Conservation (phyloP, 2,329 filamentous ascomycete genomes). For the Plenodomus biglobosus region DNA sequence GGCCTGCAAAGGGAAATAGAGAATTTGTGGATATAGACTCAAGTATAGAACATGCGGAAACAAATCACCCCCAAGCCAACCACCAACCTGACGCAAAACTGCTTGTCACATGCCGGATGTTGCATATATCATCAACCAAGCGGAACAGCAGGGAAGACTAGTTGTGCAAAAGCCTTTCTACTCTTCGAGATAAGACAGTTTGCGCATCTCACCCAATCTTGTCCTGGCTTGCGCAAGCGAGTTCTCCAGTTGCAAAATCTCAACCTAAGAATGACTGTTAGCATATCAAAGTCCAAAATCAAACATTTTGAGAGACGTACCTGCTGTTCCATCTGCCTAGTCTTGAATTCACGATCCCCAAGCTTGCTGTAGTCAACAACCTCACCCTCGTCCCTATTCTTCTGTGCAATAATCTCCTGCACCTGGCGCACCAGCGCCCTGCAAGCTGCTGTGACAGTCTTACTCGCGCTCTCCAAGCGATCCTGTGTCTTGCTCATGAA, state of each 20-base stretch:
- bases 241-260: constrained; percentile 96
- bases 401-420: constrained; percentile 88
- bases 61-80: no score
- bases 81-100: no score
- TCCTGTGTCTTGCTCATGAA: constrained; percentile 99
- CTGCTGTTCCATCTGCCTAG: constrained; percentile 99
- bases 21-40: no score
- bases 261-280: constrained; percentile 64
- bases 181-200: constrained; percentile 75
- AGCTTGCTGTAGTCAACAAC: constrained; percentile 84
- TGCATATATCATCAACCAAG: no score
- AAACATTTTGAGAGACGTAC: constrained; percentile 56
- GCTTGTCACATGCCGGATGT: no score
- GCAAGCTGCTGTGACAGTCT: constrained; percentile 89
- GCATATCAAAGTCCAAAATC: not conserved
- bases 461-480: constrained; percentile 83
- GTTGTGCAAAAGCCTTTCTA: no score
- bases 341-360: constrained; percentile 95
- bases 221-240: constrained; percentile 74
- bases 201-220: constrained; percentile 93
- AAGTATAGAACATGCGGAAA: no score
- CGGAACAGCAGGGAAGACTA: no score
- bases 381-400: constrained; percentile 75
- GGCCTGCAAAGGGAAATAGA: no score
- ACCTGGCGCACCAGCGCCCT: constrained; percentile 87